A percentile compares a stretch with the other conserved stretches of the same genome.
These are phyloP conservation scores for Gaeumannomyces sp. DNA, from an alignment of 2,329 filamentous ascomycete genomes.

Conservation along the genomic window DNA sequence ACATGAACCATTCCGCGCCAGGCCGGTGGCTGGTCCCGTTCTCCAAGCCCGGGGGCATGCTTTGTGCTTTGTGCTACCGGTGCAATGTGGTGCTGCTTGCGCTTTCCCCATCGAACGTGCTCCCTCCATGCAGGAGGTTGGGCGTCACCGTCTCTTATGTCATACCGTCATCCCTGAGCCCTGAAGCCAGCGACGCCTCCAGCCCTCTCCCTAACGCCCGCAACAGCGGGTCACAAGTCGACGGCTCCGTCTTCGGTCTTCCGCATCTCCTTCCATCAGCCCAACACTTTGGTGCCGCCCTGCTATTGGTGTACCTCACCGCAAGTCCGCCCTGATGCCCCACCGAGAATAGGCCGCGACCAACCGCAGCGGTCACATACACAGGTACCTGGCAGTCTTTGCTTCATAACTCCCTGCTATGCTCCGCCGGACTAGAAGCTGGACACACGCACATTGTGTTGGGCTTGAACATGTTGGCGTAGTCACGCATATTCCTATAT, in stretches of 20 bases:
- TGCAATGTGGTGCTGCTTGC: not conserved
- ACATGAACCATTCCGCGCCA: too few relatives aligned
- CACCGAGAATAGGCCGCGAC: not conserved
- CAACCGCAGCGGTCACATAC: not conserved
- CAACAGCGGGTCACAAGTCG: conserved; percentile 6
- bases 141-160: conserved; percentile 7
- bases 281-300: too few relatives aligned
- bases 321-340: not conserved
- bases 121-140: not conserved
- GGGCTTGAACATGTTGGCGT: not conserved
- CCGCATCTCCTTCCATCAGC: not conserved
- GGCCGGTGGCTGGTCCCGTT: not conserved
- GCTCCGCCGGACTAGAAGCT: not conserved
- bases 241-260: not conserved
- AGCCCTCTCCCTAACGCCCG: conserved; percentile 2
- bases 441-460: not conserved
- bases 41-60: not conserved
- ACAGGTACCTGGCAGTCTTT: not conserved
- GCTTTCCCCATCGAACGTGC: not conserved
- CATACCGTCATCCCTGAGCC: not conserved
- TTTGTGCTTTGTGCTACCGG: not conserved
- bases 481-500: not conserved
- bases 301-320: not conserved
- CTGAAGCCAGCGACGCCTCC: not conserved
- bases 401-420: not conserved